A percentile compares a stretch with the other conserved stretches of the same genome.
phyloP scores from a whole-genome alignment of 257 asterid genomes.

The Fraxinus pennsylvanica region DNA sequence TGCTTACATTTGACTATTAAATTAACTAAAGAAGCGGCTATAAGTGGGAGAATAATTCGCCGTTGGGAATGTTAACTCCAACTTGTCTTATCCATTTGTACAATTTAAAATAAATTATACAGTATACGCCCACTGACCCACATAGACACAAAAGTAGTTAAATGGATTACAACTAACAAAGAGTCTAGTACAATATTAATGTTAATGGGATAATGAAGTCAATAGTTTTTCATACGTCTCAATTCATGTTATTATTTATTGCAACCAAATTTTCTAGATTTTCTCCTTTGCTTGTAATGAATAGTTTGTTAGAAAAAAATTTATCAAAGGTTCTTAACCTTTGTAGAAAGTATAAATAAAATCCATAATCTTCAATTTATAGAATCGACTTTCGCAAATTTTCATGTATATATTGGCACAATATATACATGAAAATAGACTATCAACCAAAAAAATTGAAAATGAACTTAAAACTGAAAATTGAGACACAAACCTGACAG shows the following conservation, averaged over 20 bases:
- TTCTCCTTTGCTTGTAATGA: neutral
- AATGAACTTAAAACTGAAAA: no score
- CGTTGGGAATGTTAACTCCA: neutral
- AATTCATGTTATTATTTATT: neutral
- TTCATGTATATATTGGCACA: neutral
- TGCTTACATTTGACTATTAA: neutral
- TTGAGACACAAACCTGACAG: no score
- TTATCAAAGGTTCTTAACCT: neutral
- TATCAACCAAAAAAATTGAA: no score
- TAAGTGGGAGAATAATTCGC: neutral
- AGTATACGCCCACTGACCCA: neutral
- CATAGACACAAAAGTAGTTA: constrained; percentile 6
- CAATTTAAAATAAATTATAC: neutral
- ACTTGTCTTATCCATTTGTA: neutral
- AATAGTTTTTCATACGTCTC: constrained; percentile 13
- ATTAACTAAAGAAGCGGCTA: neutral
- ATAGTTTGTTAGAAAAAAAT: no score
- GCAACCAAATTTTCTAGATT: neutral
- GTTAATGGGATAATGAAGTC: neutral
- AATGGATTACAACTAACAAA: constrained; percentile 40
- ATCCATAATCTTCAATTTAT: neutral
- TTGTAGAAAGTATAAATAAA: neutral
- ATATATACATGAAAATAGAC: no score
- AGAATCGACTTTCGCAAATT: neutral
- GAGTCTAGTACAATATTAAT: constrained; percentile 15